These are phyloP conservation scores for Chrysoporthe puriensis DNA, from an alignment of 2,329 filamentous ascomycete genomes.

Conservation along the genomic window DNA sequence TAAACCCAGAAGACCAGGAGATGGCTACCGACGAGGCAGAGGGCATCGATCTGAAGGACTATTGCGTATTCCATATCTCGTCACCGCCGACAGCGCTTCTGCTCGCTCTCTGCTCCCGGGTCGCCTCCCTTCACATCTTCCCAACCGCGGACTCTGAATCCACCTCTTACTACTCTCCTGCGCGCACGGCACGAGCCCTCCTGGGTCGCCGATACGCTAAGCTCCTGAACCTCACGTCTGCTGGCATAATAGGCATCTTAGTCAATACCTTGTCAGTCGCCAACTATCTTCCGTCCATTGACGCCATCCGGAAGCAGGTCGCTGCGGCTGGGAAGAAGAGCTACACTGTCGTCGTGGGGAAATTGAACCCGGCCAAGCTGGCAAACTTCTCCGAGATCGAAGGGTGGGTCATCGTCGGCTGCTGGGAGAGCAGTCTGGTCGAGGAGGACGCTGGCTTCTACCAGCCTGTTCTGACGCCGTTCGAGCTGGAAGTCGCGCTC, in stretches of 20 bases:
- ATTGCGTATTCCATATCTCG: constrained; percentile 84
- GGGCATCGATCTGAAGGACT: constrained; percentile 59
- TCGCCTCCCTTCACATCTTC: constrained; percentile 78
- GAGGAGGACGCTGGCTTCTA: constrained; percentile 84
- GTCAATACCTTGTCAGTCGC: constrained; percentile 94
- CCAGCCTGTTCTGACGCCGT: constrained; percentile 90
- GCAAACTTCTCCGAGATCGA: constrained; percentile 96
- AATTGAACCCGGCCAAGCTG: constrained; percentile 92
- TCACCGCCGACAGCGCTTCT: constrained; percentile 81
- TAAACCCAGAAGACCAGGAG: constrained; percentile 31
- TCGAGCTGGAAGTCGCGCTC: constrained; percentile 82
- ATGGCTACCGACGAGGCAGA: constrained; percentile 46
- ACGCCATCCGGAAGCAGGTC: constrained; percentile 74
- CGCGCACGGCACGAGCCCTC: constrained; percentile 52
- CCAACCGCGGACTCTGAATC: constrained; percentile 53
- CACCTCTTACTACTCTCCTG: constrained; percentile 54
- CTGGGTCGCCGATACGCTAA: constrained; percentile 88
- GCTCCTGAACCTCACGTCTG: constrained; percentile 77
- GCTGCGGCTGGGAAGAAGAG: constrained; percentile 84
- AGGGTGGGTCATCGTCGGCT: constrained; percentile 96
- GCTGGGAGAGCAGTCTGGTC: constrained; percentile 94
- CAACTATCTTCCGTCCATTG: constrained; percentile 84
- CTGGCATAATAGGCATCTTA: constrained; percentile 86
- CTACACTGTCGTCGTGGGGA: constrained; percentile 95
- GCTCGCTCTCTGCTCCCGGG: constrained; percentile 82